These are phyloP conservation scores for Fomitopsis pinicola DNA, from an alignment of 1,284 basidiomycete genomes.

Conservation along the genomic window DNA sequence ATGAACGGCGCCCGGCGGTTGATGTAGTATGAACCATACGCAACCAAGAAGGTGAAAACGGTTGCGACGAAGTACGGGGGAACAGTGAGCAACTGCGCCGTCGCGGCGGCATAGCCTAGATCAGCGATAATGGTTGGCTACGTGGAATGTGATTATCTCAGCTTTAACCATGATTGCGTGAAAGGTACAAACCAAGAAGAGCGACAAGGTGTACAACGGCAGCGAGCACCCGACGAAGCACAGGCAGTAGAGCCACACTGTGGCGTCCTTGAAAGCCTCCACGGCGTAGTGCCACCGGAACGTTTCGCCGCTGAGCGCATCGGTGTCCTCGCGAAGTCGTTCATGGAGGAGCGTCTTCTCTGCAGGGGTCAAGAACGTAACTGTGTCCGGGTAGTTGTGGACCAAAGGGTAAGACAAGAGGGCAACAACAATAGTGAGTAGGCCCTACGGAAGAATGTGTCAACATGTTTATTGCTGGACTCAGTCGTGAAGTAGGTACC, in stretches of 20 bases:
- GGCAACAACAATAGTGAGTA: slow-evolving; percentile 35
- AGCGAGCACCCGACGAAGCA: slow-evolving; percentile 66
- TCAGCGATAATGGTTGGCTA: slow-evolving; percentile 59
- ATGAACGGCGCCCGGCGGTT: slow-evolving; percentile 54
- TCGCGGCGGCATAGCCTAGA: slow-evolving; percentile 32
- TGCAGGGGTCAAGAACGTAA: slow-evolving; percentile 28
- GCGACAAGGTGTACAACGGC: slow-evolving; percentile 37
- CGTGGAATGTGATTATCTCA: neutral
- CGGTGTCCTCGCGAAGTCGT: slow-evolving; percentile 25
- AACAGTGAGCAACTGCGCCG: slow-evolving; percentile 45
- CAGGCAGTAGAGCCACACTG: slow-evolving; percentile 55
- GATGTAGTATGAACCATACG: slow-evolving; percentile 28
- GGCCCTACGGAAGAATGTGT: slow-evolving; percentile 49
- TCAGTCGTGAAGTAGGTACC: slow-evolving; percentile 26
- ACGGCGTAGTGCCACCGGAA: slow-evolving; percentile 22
- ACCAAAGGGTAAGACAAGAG: slow-evolving; percentile 31
- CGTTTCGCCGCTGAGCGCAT: slow-evolving; percentile 14
- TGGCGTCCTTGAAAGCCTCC: slow-evolving; percentile 17
- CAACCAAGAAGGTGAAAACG: slow-evolving; percentile 37
- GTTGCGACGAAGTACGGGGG: slow-evolving; percentile 44
- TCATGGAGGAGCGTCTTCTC: slow-evolving; percentile 28
- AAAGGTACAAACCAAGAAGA: slow-evolving; percentile 9
- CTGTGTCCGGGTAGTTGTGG: slow-evolving; percentile 31
- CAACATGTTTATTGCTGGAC: slow-evolving; percentile 46
- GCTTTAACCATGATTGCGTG: neutral